Evolutionary conservation across 2,329 filamentous ascomycete genomes (phyloP), one percentile per base, ranked within the genome.

Genomic region (Sporothrix brunneoviolacea): DNA sequence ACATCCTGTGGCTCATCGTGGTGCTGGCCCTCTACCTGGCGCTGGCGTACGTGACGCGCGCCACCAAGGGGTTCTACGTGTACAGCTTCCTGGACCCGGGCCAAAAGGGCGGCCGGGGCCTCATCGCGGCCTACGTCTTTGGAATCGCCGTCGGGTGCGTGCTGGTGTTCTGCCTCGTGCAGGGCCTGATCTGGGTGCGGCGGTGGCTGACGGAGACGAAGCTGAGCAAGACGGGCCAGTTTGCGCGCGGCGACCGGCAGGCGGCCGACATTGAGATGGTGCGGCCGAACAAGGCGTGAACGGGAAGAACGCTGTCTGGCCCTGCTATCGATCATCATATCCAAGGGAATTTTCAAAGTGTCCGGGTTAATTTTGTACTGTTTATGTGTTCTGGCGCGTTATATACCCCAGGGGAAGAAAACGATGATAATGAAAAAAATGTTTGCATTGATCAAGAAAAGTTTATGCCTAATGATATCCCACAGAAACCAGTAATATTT

Each of bases 31-130:
- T 83, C 4, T 95, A 94, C 64, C 74, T 91, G 10, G 78, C 71
- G 0, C 69, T 94, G 15, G 88, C 87, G 1, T 94, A 88, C 65
- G 59, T 93, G 19, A 91, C 86, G 1, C 67, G 78, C 54, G 79
- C 79, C 4, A 83, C 82, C 0, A 73, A 89, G 64, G 79, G 79
- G 3, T 88, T 84, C 63, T 94, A 91, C 65, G 76, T 85, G 0
- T 95, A 95, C 68, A 64, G 61, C 52, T 95, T 95, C 68, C 76
- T 95, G n/a, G 75, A 95, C 63, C 74, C 81, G 2, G 50, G 44
- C 15, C 61, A 64, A 16, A 66, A 76, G 44, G 73, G 75, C 15
- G 63, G 72, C 24, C 21, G 18, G 13, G 76, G 73, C 0, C 68
- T 72, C 7, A 80, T 90, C 4, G 78, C 80, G 1, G 85, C 70